A percentile compares a stretch with the other conserved stretches of the same genome.
These are phyloP conservation scores for Tolypocladium endophyticum DNA, from an alignment of 2,329 filamentous ascomycete species.

Conservation along the genomic window DNA sequence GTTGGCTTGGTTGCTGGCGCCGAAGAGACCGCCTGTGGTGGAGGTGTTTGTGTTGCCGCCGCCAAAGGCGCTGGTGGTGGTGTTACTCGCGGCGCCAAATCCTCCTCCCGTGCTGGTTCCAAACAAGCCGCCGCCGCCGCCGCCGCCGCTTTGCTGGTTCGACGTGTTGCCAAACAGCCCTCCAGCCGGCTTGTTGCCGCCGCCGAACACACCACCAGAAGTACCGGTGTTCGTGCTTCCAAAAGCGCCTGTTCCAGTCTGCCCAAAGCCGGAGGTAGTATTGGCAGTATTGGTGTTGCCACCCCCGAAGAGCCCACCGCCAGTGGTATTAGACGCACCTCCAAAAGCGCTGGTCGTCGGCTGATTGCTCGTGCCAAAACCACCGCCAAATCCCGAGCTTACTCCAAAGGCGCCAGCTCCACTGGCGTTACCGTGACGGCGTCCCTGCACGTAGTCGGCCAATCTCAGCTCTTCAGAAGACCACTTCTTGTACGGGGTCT, in stretches of 20 bases:
- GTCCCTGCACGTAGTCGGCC: constrained; percentile 80
- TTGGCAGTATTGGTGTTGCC: constrained; percentile 19
- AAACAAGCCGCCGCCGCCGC: constrained; percentile 14
- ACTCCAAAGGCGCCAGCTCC: constrained; percentile 80
- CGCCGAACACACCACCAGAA: constrained; percentile 27
- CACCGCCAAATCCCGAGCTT: constrained; percentile 39
- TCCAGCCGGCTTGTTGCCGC: constrained; percentile 13
- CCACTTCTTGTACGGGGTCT: constrained; percentile 76
- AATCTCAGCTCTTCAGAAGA: constrained; percentile 77
- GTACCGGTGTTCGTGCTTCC: constrained; percentile 20
- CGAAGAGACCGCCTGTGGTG: constrained; percentile 30
- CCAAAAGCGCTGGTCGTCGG: constrained; percentile 34
- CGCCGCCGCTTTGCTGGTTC: constrained; percentile 5
- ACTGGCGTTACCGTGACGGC: constrained; percentile 71
- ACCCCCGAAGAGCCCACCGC: constrained; percentile 25
- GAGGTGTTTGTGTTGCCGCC: constrained; percentile 14
- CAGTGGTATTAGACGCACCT: constrained; percentile 13
- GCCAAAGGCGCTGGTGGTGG: constrained; percentile 21
- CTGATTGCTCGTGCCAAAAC: constrained; percentile 31
- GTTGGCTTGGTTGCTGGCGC: constrained; percentile 22
- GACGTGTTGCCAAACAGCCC: constrained; percentile 13
- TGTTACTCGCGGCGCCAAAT: constrained; percentile 23
- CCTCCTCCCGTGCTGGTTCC: constrained; percentile 17
- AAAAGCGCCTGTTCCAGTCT: constrained; percentile 25
- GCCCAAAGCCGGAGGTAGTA: constrained; percentile 9